These are phyloP conservation scores for Chalara sp. DNA, from an alignment of 2,329 filamentous ascomycete genomes.

Conservation along the genomic window DNA sequence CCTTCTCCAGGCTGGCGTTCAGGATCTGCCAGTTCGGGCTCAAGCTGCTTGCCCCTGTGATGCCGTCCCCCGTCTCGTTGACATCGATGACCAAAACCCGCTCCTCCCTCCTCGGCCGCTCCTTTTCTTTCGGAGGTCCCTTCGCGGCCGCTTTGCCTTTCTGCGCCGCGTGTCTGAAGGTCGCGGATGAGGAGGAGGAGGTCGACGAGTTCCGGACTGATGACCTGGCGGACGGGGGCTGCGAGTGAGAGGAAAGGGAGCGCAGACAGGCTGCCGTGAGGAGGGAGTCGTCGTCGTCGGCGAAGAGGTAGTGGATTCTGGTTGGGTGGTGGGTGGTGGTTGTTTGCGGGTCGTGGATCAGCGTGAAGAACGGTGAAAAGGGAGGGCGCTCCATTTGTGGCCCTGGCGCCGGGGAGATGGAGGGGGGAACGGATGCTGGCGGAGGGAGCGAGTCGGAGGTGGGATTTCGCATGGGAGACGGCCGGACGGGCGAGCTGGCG, in stretches of 20 bases:
- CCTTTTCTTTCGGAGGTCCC: neutral
- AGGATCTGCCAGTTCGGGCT: conserved; percentile 67
- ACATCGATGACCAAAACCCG: conserved; percentile 52
- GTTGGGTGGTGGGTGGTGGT: conserved; percentile 70
- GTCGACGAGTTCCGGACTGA: neutral
- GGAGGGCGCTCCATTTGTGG: conserved; percentile 24
- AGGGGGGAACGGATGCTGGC: neutral
- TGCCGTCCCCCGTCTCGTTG: conserved; percentile 38
- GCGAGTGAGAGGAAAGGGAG: neutral
- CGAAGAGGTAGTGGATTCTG: conserved; percentile 85
- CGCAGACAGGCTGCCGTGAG: conserved; percentile 57
- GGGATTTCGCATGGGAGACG: neutral
- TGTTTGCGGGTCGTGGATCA: conserved; percentile 70
- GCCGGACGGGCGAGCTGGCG: neutral
- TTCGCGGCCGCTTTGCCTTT: neutral
- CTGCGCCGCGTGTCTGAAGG: neutral
- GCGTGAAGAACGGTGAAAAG: conserved; percentile 78
- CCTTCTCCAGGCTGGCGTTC: conserved; percentile 43
- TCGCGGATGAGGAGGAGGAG: neutral
- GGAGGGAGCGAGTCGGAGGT: neutral
- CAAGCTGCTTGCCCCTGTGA: conserved; percentile 66
- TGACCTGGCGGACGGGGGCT: neutral
- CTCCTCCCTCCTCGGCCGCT: conserved; percentile 14
- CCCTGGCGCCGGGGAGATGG: neutral
- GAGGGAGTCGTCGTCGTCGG: conserved; percentile 73